phyloP scores from a whole-genome alignment of 1,284 basidiomycete genomes.

The Xerocomus amazonicus region DNA sequence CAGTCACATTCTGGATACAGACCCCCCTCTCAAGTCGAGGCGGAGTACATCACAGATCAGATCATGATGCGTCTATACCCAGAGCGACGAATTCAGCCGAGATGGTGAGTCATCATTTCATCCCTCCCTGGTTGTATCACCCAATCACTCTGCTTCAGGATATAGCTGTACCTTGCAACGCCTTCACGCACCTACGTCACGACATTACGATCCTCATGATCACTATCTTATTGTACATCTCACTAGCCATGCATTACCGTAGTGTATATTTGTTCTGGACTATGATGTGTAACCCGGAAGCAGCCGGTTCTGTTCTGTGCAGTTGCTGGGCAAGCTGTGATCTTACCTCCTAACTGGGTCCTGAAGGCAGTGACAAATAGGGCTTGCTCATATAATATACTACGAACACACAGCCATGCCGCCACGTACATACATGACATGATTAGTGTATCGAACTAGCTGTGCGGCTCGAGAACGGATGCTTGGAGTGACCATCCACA shows the following conservation, averaged over 20 bases:
- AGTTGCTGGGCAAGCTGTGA: neutral
- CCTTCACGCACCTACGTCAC: slow-evolving; percentile 6
- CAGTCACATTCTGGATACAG: slow-evolving; percentile 17
- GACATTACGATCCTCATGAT: slow-evolving; percentile 12
- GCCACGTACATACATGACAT: neutral
- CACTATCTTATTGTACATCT: slow-evolving; percentile 17
- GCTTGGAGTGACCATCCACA: slow-evolving; percentile 13
- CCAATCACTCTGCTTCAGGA: slow-evolving; percentile 15
- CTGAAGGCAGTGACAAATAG: slow-evolving; percentile 5
- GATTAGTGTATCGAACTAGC: too few species aligned
- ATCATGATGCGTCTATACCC: slow-evolving; percentile 35
- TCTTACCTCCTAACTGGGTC: slow-evolving; percentile 11
- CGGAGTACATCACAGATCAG: slow-evolving; percentile 33
- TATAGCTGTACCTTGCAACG: slow-evolving; percentile 13
- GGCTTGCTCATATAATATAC: too few species aligned
- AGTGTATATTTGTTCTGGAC: slow-evolving; percentile 19
- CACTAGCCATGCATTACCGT: slow-evolving; percentile 16
- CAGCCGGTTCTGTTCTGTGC: slow-evolving; percentile 17
- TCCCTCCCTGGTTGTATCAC: neutral
- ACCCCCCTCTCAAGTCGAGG: slow-evolving; percentile 29
- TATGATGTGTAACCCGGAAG: slow-evolving; percentile 9
- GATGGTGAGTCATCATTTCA: slow-evolving; percentile 25
- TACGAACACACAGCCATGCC: neutral
- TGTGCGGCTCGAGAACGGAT: slow-evolving; percentile 22
- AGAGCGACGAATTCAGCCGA: slow-evolving; percentile 30